Percentiles rank a stretch among this genome's conserved stretches.
These are phyloP conservation scores for Cryoendolithus antarcticus DNA, from an alignment of 2,329 filamentous ascomycete species.

Conservation along the genomic window DNA sequence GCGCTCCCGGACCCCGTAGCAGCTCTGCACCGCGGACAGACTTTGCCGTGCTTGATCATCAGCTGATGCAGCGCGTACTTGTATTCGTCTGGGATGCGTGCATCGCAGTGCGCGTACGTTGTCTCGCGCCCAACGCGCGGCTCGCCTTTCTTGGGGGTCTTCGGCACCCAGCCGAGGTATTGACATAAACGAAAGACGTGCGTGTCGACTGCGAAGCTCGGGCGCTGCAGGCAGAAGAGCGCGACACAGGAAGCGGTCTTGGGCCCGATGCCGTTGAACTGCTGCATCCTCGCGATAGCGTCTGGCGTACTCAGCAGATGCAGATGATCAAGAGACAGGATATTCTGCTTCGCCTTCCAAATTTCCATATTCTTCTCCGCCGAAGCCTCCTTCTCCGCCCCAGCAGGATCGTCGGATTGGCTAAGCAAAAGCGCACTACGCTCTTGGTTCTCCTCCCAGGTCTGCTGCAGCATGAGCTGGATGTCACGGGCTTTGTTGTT, in stretches of 20 bases:
- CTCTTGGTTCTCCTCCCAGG: slow-evolving; percentile 55
- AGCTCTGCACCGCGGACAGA: slow-evolving; percentile 47
- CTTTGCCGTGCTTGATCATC: slow-evolving; percentile 50
- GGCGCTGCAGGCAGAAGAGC: slow-evolving; percentile 51
- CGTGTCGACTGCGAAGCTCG: slow-evolving; percentile 54
- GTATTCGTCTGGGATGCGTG: slow-evolving; percentile 46
- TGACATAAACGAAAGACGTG: slow-evolving; percentile 52
- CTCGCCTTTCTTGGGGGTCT: slow-evolving; percentile 30
- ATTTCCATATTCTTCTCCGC: slow-evolving; percentile 47
- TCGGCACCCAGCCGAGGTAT: slow-evolving; percentile 51
- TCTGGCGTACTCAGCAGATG: slow-evolving; percentile 43
- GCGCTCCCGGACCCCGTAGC: slow-evolving; percentile 48
- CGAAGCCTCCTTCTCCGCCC: slow-evolving; percentile 33
- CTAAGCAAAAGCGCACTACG: slow-evolving; percentile 40
- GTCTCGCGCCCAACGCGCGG: slow-evolving; percentile 36
- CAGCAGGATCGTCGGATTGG: slow-evolving; percentile 18
- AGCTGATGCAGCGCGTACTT: slow-evolving; percentile 53
- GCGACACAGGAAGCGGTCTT: slow-evolving; percentile 55
- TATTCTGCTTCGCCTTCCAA: slow-evolving; percentile 41
- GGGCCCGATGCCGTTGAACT: slow-evolving; percentile 51
- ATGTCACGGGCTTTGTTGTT: slow-evolving; percentile 61
- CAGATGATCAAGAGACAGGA: slow-evolving; percentile 54
- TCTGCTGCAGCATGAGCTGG: slow-evolving; percentile 59
- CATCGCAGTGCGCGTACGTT: slow-evolving; percentile 49
- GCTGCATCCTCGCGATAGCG: slow-evolving; percentile 44